phyloP scores from a whole-genome alignment of 164 flowering plant species.

The Umbellularia californica region DNA sequence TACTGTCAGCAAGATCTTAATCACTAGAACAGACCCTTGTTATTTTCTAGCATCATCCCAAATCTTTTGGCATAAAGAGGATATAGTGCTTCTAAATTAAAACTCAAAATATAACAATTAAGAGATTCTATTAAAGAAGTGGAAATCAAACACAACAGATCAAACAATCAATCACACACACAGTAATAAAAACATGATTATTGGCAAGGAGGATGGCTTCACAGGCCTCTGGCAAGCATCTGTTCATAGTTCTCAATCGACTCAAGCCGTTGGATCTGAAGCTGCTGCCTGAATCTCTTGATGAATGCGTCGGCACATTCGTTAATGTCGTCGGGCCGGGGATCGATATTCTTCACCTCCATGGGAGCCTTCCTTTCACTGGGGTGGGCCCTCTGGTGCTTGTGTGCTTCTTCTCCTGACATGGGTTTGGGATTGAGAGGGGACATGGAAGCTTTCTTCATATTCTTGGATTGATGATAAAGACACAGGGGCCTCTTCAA shows the following conservation, averaged over 20 bases:
- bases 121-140: not conserved
- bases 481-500: not conserved
- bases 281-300: constrained; percentile 55
- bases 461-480: not conserved
- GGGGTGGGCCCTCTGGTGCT: constrained; percentile 7
- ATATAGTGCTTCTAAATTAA: not conserved
- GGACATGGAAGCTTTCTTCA: constrained; percentile 8
- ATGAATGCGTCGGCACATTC: constrained; percentile 75
- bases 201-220: not conserved
- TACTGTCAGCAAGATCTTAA: no score
- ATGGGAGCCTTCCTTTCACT: not conserved
- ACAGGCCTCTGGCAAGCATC: constrained; percentile 58
- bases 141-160: not conserved
- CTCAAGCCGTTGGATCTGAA: constrained; percentile 63
- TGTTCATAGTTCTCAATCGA: constrained; percentile 67
- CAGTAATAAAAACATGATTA: not conserved
- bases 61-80: not conserved
- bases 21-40: no score
- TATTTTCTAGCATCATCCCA: not conserved
- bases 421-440: constrained; percentile 5
- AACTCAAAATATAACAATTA: no score
- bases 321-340: constrained; percentile 48
- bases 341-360: constrained; percentile 27
- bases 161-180: not conserved
- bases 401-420: constrained; percentile 7